Evolutionary conservation across 805 yeast species (phyloP), one percentile per base, ranked within the genome.

Genomic region (Saturnispora besseyi): DNA sequence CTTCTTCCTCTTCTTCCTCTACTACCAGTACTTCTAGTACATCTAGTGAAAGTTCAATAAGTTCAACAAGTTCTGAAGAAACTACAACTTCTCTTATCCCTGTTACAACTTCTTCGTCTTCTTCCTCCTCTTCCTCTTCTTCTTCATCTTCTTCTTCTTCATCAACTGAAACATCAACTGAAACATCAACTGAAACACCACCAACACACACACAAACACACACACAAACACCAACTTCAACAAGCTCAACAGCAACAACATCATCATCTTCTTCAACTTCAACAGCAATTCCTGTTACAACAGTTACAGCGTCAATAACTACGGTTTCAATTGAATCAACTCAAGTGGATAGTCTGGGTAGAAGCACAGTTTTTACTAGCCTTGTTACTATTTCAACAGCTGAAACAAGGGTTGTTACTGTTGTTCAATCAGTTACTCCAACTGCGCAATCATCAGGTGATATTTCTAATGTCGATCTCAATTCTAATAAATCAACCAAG

Each of bases 391-490:
- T 55, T 29, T 51, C 57, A 6, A 55, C 62, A 10, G 52, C 62
- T 5, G 54, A 54, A 41, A 57, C 63, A 7, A 53, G 60, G 6
- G 42, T 62, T 24, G 49, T 62, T 13, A 55, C 57, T 26, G 53
- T 61, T 33, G 61, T 66, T 7, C 56, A 57, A 42, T 57, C 64
- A 6, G 57, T 55, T 26, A 48, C 62, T 4, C 45, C 56, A 9
- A 44, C 55, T 24, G 15, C 60, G 11, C 45, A 56, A 13, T 31
- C 57, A 41, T 29, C 59, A 8, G 31, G 61, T 9, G 26, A 52
- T 2, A 33, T 55, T 12, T 22, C 59, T 5, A 33, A 41, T 13
- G 13, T 50, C 7, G 30, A 42, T 22, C 11, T 44, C 12, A 43
- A 53, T n/a, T 47, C 57, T 1, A 34, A 54, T 18, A 42, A 42